A percentile compares a stretch with the other conserved stretches of the same genome.
Evolutionary conservation across 768 basidiomycete genomes (phyloP).

Genomic region (Strobilomyces echinocephalus): DNA sequence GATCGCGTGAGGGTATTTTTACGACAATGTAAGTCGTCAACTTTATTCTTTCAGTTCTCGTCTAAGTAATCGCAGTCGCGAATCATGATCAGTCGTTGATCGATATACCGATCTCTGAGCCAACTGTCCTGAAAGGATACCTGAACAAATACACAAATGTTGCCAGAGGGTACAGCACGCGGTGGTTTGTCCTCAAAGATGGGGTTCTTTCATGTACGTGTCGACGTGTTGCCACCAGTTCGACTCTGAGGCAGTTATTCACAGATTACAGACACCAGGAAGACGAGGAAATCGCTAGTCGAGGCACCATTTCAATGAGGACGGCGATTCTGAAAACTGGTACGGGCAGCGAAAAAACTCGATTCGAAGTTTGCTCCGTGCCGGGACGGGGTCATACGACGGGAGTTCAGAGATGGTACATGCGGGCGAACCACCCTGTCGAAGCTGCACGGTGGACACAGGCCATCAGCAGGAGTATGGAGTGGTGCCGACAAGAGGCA

Average conservation of each 20-base stretch:
- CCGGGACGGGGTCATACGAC: constrained; percentile 44
- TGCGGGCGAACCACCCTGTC: constrained; percentile 82
- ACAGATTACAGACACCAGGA: constrained; percentile 81
- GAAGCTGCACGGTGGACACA: constrained; percentile 87
- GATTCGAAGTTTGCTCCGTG: constrained; percentile 77
- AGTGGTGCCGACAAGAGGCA: constrained; percentile 53
- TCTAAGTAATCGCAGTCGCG: constrained; percentile 45
- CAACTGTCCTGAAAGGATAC: constrained; percentile 68
- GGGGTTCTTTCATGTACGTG: constrained; percentile 80
- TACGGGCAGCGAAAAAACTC: constrained; percentile 50
- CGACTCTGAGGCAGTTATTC: constrained; percentile 1
- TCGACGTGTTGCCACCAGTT: neutral
- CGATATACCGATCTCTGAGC: constrained; percentile 43
- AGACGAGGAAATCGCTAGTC: constrained; percentile 79
- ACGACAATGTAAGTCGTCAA: constrained; percentile 62
- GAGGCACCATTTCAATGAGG: constrained; percentile 87
- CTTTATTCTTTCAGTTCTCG: neutral
- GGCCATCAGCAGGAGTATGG: constrained; percentile 68
- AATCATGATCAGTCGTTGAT: constrained; percentile 78
- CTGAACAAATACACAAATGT: constrained; percentile 92
- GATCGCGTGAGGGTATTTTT: constrained; percentile 80
- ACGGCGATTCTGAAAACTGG: constrained; percentile 61
- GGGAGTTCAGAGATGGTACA: constrained; percentile 68
- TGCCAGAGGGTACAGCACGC: constrained; percentile 79
- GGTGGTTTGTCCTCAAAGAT: constrained; percentile 89